These are phyloP conservation scores for Ceratobasidium sp. DNA, from an alignment of 1,284 basidiomycete genomes.

Conservation along the genomic window DNA sequence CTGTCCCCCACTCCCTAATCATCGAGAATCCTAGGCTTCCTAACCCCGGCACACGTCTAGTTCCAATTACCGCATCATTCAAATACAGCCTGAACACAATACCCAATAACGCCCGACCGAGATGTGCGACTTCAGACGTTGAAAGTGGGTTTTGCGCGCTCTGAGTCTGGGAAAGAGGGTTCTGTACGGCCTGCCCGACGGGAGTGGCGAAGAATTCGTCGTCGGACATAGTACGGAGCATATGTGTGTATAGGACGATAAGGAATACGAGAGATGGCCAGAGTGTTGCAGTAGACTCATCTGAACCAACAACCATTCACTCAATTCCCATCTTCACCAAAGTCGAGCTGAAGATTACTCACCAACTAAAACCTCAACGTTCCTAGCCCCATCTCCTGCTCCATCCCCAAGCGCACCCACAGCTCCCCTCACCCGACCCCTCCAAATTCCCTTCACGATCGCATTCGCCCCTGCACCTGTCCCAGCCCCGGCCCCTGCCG, in stretches of 20 bases:
- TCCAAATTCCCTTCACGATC: conserved; percentile 78
- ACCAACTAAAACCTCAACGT: conserved; percentile 48
- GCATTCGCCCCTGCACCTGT: conserved; percentile 58
- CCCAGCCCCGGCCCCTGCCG: conserved; percentile 18
- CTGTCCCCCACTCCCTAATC: conserved; percentile 77
- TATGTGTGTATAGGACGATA: conserved; percentile 84
- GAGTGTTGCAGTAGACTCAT: conserved; percentile 55
- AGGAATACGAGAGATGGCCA: conserved; percentile 83
- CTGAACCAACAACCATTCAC: conserved; percentile 37
- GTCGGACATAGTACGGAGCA: conserved; percentile 91
- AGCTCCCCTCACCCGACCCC: conserved; percentile 70
- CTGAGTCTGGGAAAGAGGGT: conserved; percentile 35
- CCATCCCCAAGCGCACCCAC: conserved; percentile 64
- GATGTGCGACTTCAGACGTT: conserved; percentile 36
- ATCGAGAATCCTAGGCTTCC: conserved; percentile 65
- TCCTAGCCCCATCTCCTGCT: conserved; percentile 48
- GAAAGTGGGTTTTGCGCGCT: conserved; percentile 72
- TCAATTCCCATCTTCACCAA: background rate
- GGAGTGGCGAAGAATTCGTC: conserved; percentile 88
- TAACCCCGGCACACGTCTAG: conserved; percentile 57
- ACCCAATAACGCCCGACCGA: conserved; percentile 63
- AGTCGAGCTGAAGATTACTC: conserved; percentile 27
- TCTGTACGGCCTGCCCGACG: conserved; percentile 45
- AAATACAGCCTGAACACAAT: conserved; percentile 85
- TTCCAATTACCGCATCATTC: conserved; percentile 59